Conservation (phyloP, 106 monocot genomes). For the Iris macrosiphon region DNA sequence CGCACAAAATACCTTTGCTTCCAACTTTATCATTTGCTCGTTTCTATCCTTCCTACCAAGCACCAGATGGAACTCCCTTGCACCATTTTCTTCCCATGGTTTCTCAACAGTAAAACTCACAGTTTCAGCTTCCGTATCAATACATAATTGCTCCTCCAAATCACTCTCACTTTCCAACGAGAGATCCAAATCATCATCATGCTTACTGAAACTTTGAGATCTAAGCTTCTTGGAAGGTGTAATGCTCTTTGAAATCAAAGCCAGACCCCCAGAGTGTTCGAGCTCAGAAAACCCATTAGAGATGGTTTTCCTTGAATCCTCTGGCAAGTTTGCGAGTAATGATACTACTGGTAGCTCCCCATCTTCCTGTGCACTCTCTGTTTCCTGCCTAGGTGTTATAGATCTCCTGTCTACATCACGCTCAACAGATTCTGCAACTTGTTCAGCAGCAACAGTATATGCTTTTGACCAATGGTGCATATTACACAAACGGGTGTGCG, state of each 20-base stretch:
- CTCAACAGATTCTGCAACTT: conserved; percentile 19
- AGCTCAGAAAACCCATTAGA: conserved; percentile 20
- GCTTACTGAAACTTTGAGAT: conserved; percentile 22
- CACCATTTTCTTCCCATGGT: conserved; percentile 58
- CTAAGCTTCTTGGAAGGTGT: conserved; percentile 47
- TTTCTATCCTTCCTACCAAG: conserved; percentile 30
- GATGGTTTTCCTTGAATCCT: conserved; percentile 16
- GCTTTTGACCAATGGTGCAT: conserved; percentile 54
- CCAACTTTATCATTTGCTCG: conserved; percentile 41
- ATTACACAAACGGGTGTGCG: conserved; percentile 46
- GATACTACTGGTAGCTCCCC: conserved; percentile 67
- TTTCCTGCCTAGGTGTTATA: conserved; percentile 46
- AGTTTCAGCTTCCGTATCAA: conserved; percentile 31
- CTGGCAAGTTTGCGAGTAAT: conserved; percentile 6
- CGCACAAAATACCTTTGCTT: conserved; percentile 63
- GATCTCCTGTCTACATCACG: conserved; percentile 48
- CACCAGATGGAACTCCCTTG: conserved; percentile 48
- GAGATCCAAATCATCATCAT: conserved; percentile 66
- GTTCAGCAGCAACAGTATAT: conserved; percentile 12
- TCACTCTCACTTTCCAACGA: conserved; percentile 73
- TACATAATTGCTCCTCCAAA: conserved; percentile 31
- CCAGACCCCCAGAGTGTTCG: conserved; percentile 56
- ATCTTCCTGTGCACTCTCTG: conserved; percentile 76
- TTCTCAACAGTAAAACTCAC: conserved; percentile 4
- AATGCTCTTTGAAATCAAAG: conserved; percentile 71